Evolutionary conservation across 345 rosid genomes (phyloP).

Genomic region (Punica granatum): DNA sequence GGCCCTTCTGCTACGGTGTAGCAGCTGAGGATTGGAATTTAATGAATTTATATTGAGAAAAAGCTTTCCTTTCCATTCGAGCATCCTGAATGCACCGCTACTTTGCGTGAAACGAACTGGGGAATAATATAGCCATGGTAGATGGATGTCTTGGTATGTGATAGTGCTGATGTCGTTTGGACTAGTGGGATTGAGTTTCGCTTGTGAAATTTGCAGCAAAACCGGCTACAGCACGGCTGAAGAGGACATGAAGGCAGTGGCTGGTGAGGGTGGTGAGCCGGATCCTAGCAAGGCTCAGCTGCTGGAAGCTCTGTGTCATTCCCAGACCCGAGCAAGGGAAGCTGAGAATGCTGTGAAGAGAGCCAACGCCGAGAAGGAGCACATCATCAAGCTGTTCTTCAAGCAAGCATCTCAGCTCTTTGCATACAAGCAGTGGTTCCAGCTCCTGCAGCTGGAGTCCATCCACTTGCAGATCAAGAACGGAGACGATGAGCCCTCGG

Average conservation of each 20-base stretch:
- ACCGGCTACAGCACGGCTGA: conserved; percentile 13
- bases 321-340: conserved; percentile 96
- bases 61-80: not conserved
- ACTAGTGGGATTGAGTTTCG: not conserved
- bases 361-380: conserved; percentile 75
- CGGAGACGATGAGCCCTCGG: conserved; percentile 31
- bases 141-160: not conserved
- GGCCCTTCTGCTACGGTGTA: no score
- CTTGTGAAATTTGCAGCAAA: conserved; percentile 14
- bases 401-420: conserved; percentile 91
- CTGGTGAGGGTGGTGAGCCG: conserved; percentile 29
- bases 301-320: conserved; percentile 77
- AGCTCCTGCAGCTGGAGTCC: conserved; percentile 67
- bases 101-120: not conserved
- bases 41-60: not conserved
- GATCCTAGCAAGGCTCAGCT: conserved; percentile 66
- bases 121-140: not conserved
- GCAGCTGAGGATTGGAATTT: not conserved
- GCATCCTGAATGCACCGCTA: not conserved
- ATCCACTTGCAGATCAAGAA: conserved; percentile 55
- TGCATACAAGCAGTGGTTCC: conserved; percentile 86
- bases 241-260: conserved; percentile 17
- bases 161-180: not conserved
- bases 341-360: conserved; percentile 81
- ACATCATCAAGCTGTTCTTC: conserved; percentile 61